phyloP scores from a whole-genome alignment of 2,329 filamentous ascomycete genomes.

The Apiospora sp. region DNA sequence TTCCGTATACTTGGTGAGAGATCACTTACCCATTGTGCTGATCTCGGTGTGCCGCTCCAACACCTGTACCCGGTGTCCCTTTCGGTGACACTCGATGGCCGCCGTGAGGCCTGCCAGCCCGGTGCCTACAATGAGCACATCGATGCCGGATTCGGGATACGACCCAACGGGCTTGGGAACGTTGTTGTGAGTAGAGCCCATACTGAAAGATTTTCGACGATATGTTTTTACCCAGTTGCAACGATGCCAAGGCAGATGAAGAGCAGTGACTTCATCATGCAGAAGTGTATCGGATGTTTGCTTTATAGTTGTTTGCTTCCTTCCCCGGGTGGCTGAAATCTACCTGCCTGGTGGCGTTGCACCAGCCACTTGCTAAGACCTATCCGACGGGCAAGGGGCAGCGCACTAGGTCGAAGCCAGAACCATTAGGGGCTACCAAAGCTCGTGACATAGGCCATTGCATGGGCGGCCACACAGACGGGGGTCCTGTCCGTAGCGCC shows the following conservation, averaged over 20 bases:
- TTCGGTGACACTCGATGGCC: conserved; percentile 20
- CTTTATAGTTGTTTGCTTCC: neutral
- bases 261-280: neutral
- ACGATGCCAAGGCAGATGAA: neutral
- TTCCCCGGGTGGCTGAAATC: neutral
- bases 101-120: conserved; percentile 24
- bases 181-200: neutral
- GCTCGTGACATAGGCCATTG: neutral
- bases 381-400: neutral
- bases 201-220: neutral
- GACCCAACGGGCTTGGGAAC: conserved; percentile 52
- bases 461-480: neutral
- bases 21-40: neutral
- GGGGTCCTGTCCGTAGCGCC: neutral
- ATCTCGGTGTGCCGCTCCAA: conserved; percentile 19
- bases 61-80: conserved; percentile 22
- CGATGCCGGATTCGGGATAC: conserved; percentile 40
- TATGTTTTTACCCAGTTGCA: no score
- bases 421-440: neutral
- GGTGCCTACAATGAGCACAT: conserved; percentile 26
- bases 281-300: neutral
- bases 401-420: neutral
- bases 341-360: no score
- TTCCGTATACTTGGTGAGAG: neutral
- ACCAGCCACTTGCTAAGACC: neutral